Base-by-base conservation (phyloP, 495 filamentous ascomycete species). In the Penicillium cosmopolitanum region DNA sequence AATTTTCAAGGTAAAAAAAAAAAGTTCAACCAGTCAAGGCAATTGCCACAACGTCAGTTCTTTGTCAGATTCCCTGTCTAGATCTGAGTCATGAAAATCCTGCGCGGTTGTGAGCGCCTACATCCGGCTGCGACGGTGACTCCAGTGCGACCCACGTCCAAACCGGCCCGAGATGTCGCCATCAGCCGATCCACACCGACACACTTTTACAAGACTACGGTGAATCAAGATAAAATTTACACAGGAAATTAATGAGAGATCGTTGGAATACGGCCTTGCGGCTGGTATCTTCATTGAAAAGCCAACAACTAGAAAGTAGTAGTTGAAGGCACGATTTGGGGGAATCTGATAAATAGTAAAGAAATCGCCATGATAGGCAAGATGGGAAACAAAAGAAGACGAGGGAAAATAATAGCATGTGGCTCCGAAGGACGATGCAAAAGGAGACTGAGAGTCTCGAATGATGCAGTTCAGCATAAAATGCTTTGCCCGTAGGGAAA, bases 241-340 rank as follows among this genome's bases (percentile, higher is more conserved):
- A 53, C n/a, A 54, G 34, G 8, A 54, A 44, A 42, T n/a, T 33
- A 46, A 50, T 19, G 4, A 51, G 54, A 47, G 52, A 21, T 64
- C n/a, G 43, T 33, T 56, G 25, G 25, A 54, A 57, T 38, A 57
- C 40, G 48, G 61, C 50, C 60, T 50, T 21, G 34, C 5, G 51
- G 51, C 61, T 8, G 57, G 55, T 34, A 50, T 61, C 3, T 69
- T 40, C 54, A 66, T 66, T 66, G 66, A 44, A 53, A 28, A 40
- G 58, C 58, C 46, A 50, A 56, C 19, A 54, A 47, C 66, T 71
- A 71, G 64, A 18, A 71, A 69, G 64, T 69, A 71, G 66, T 71
- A 69, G 62, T 53, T 34, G 46, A 53, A 53, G 55, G 57, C 62
- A 58, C 62, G 50, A 65, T 53, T 12, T 48, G 53, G 67, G 66